Percentiles rank a stretch among this genome's conserved stretches.
These are phyloP conservation scores for Lactarius psammicola DNA, from an alignment of 768 basidiomycete genomes.

Conservation along the genomic window DNA sequence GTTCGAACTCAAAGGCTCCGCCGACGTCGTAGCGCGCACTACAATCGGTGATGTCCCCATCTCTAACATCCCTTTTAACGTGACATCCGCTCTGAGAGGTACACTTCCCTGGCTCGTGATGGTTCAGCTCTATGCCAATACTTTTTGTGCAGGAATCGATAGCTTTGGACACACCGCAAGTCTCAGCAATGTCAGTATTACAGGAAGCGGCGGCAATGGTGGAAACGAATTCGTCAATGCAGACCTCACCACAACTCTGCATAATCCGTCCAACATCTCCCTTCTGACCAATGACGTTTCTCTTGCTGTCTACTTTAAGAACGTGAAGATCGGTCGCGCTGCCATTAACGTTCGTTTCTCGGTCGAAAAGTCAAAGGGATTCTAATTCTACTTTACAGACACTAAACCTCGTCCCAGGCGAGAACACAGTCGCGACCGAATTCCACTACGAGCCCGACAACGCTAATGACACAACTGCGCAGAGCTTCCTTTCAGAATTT, in stretches of 20 bases:
- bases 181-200: conserved; percentile 56
- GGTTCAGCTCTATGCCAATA: background rate
- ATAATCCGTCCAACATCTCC: conserved; percentile 69
- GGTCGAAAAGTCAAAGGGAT: background rate
- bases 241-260: conserved; percentile 54
- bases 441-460: conserved; percentile 67
- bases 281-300: conserved; percentile 56
- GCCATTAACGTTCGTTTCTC: conserved; percentile 49
- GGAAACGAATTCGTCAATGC: conserved; percentile 57
- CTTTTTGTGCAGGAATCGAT: conserved; percentile 47
- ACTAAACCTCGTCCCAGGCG: conserved; percentile 58
- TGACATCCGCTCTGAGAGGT: conserved; percentile 55
- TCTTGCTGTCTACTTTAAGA: conserved; percentile 57
- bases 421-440: conserved; percentile 52
- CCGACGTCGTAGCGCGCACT: conserved; percentile 59
- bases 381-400: conserved; percentile 37
- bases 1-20: conserved; percentile 54
- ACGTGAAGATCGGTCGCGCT: conserved; percentile 56
- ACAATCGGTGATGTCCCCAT: conserved; percentile 67
- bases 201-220: conserved; percentile 63
- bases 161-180: conserved; percentile 53
- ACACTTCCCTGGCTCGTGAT: background rate
- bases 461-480: conserved; percentile 64
- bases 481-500: conserved; percentile 59
- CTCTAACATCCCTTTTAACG: conserved; percentile 59